Percentiles rank a stretch among this genome's conserved stretches.
Evolutionary conservation across 2,329 filamentous ascomycete genomes (phyloP).

Genomic region (Monilinia laxa): DNA sequence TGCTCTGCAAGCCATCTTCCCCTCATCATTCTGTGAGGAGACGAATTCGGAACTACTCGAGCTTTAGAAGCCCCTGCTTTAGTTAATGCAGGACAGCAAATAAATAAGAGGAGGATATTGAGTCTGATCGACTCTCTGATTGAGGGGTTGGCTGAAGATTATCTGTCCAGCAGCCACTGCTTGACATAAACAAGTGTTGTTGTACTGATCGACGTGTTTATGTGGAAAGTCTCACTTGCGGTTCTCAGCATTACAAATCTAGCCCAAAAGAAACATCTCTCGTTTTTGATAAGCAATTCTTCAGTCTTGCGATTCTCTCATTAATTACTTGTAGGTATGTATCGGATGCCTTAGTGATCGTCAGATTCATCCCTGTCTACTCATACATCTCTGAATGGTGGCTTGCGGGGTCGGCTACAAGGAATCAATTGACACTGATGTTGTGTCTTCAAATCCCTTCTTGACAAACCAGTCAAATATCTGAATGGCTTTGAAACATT

Average conservation of each 20-base stretch:
- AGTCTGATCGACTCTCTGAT: neutral
- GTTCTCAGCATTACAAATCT: conserved; percentile 1
- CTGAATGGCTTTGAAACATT: conserved; percentile 9
- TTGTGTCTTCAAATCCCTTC: conserved; percentile 1
- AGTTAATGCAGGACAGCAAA: conserved; percentile 7
- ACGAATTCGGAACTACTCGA: neutral
- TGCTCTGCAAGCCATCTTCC: conserved; percentile 17
- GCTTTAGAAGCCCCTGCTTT: conserved; percentile 10
- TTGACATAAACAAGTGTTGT: neutral
- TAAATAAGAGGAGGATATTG: neutral
- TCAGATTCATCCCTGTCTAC: neutral
- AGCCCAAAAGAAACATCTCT: neutral
- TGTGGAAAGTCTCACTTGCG: neutral
- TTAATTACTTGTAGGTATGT: neutral
- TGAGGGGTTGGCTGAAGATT: neutral
- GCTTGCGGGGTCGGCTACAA: conserved; percentile 20
- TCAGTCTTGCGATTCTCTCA: neutral
- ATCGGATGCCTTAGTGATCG: neutral
- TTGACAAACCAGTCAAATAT: conserved; percentile 7
- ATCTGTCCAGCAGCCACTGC: neutral
- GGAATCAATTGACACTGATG: conserved; percentile 2
- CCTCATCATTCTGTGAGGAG: conserved; percentile 10
- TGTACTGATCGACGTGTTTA: neutral
- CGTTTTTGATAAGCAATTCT: neutral
- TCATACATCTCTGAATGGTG: neutral